Conservation (phyloP, 2,329 filamentous ascomycete species). For the Arthrobotrys entomopaga region DNA sequence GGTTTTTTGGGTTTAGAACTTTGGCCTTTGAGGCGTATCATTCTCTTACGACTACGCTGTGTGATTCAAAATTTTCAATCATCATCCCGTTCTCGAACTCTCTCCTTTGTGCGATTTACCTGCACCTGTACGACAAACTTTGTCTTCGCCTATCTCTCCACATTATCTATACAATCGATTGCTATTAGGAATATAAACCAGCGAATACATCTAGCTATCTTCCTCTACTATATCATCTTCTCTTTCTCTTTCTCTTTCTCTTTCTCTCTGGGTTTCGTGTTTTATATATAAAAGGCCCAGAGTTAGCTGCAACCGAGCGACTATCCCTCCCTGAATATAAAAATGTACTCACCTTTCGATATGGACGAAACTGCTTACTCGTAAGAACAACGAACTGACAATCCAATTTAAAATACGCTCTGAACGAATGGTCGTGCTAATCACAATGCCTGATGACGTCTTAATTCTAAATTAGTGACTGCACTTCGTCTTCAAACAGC, state of each 20-base stretch:
- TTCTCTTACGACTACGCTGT: neutral
- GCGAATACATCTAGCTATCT: no score
- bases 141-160: no score
- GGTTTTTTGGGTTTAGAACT: neutral
- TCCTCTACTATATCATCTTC: no score
- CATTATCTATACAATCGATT: no score
- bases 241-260: no score
- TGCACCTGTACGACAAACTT: no score
- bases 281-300: no score
- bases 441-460: neutral
- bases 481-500: constrained; percentile 46
- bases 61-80: neutral
- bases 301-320: neutral
- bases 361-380: constrained; percentile 52
- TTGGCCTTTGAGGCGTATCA: neutral
- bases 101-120: neutral
- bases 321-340: neutral
- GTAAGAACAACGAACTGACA: constrained; percentile 24
- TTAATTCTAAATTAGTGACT: constrained; percentile 20
- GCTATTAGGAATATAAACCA: no score
- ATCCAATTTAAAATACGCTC: no score
- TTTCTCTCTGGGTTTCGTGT: no score
- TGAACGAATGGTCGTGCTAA: no score
- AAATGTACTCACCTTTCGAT: constrained; percentile 47
- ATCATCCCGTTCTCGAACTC: neutral